Conservation (phyloP, 257 asterid species). For the Linderniella brevidens region DNA sequence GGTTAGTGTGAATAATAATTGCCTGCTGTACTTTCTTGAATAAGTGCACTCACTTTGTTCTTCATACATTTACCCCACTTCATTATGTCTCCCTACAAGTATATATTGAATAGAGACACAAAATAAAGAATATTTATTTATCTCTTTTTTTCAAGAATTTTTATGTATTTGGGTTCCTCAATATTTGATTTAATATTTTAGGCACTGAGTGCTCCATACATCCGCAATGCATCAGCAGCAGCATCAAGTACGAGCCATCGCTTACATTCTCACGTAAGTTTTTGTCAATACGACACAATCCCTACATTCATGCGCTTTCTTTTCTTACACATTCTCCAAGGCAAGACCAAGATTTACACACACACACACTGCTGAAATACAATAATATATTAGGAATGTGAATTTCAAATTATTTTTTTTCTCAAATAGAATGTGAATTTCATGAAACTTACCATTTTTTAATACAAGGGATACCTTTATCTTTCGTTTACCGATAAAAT, state of each 20-base stretch:
- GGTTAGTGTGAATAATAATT: not conserved
- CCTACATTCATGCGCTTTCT: not conserved
- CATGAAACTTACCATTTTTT: not conserved
- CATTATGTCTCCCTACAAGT: not conserved
- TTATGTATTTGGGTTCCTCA: not conserved
- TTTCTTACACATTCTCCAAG: conserved; percentile 29
- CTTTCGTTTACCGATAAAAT: too few species aligned
- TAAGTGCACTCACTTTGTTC: not conserved
- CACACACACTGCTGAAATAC: not conserved
- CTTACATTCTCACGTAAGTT: conserved; percentile 6
- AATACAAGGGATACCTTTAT: not conserved
- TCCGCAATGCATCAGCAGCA: conserved; percentile 52
- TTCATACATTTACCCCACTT: not conserved
- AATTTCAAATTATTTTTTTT: too few species aligned
- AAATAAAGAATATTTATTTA: too few species aligned
- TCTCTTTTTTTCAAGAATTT: not conserved
- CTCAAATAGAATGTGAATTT: conserved; percentile 21
- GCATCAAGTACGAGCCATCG: conserved; percentile 13
- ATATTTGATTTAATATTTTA: conserved; percentile 12
- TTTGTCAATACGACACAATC: not conserved
- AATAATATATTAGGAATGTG: conserved; percentile 18
- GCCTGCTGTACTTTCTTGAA: conserved; percentile 1
- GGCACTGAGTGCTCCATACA: conserved; percentile 55
- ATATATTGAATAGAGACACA: too few species aligned
- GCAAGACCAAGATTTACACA: conserved; percentile 25